Base-by-base conservation (phyloP, 305 asterid species). In the Rubia balearica region DNA sequence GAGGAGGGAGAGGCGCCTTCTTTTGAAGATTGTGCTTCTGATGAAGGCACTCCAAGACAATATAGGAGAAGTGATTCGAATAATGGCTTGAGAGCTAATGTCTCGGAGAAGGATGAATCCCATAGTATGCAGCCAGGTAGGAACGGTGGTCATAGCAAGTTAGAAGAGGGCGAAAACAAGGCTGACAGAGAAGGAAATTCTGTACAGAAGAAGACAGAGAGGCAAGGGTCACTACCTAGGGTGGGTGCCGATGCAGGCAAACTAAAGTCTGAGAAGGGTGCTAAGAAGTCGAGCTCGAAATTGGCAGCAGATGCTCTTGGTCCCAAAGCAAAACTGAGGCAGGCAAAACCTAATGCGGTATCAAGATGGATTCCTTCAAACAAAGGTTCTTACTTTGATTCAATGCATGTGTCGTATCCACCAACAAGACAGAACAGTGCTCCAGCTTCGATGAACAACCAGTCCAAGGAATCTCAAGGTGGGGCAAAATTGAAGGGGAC, bases 291-390 rank as follows among this genome's bases (percentile, higher is more conserved):
- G 62, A 74, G 75, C 48, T 71, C 84, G 63, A 85, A 83, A 78
- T 79, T 83, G 48, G 80, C 79, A 65, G 71, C 85, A 27, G 95
- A 89, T 75, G 82, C 75, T 65, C 75, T 71, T 38, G 83, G 84
- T 68, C 64, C 83, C 43, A 78, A 72, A 78, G 81, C 81, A 73
- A 94, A 84, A 83, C 33, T 76, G 70, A 94, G 91, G 85, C 88
- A 60, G 74, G 97, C 97, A 62, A 89, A 95, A 81, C 90, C 96
- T 57, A 90, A 73, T 84, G 86, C 93, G 61, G 89, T 84, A 43
- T 91, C 99, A 43, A 85, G 88, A 85, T 91, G 98, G 99, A 88
- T 91, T 71, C 98, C 97, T 65, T 19, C 95, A 41, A 95, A 91
- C 81, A 91, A 95, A 86, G 97, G 96, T 64, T 91, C 97, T 49